phyloP scores from a whole-genome alignment of 805 yeast genomes.

The Pichia pseudocactophila region DNA sequence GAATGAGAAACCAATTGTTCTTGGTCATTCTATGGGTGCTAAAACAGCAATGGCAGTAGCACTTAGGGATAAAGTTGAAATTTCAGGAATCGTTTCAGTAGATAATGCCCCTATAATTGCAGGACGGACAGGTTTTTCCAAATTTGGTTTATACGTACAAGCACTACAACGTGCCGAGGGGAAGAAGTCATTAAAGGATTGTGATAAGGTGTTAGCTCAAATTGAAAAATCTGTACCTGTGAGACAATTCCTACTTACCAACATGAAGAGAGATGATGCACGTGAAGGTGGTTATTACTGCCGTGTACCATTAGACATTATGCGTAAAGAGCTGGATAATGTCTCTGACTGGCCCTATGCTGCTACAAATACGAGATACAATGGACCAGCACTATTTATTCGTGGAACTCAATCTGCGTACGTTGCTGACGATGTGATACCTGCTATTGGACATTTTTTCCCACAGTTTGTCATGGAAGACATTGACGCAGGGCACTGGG shows the following conservation, averaged over 20 bases:
- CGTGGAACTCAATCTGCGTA: constrained; percentile 71
- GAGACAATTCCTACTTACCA: constrained; percentile 72
- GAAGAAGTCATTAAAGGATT: constrained; percentile 50
- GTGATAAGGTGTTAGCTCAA: constrained; percentile 50
- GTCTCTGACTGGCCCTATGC: constrained; percentile 75
- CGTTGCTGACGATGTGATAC: constrained; percentile 74
- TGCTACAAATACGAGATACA: constrained; percentile 43
- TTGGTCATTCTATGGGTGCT: constrained; percentile 92
- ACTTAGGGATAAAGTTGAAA: constrained; percentile 57
- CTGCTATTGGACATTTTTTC: constrained; percentile 65
- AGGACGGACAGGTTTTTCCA: constrained; percentile 29
- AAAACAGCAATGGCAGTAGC: constrained; percentile 86
- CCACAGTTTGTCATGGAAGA: constrained; percentile 70
- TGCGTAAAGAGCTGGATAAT: constrained; percentile 54
- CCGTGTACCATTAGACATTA: constrained; percentile 62
- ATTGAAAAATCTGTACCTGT: constrained; percentile 54
- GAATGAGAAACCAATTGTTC: constrained; percentile 42
- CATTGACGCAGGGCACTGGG: constrained; percentile 87
- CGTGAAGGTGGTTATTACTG: constrained; percentile 29
- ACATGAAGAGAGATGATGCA: constrained; percentile 39
- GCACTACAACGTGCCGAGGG: constrained; percentile 51
- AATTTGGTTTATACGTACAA: constrained; percentile 59
- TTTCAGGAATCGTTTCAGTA: constrained; percentile 56
- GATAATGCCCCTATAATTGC: constrained; percentile 82
- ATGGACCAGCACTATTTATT: constrained; percentile 68